Percentiles rank a stretch among this genome's conserved stretches.
phyloP scores from a whole-genome alignment of 768 basidiomycete genomes.

The Rhodotorula graminis region DNA sequence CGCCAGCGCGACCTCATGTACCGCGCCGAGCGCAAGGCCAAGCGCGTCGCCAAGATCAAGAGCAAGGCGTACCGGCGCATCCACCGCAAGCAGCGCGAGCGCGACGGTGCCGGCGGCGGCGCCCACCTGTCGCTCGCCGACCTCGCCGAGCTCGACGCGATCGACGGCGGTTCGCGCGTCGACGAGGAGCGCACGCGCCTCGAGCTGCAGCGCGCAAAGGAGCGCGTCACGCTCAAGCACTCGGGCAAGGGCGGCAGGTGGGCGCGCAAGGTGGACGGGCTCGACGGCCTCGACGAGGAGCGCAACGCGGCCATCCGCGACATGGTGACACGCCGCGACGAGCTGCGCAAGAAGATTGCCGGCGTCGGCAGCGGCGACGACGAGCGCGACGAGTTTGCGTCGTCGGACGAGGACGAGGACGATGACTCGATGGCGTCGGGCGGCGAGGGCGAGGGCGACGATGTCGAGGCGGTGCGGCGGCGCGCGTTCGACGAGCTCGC shows the following conservation, averaged over 20 bases:
- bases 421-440: conserved; percentile 48
- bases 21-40: conserved; percentile 83
- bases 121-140: conserved; percentile 45
- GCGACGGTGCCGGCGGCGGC: conserved; percentile 47
- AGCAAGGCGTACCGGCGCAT: conserved; percentile 85
- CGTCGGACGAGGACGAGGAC: conserved; percentile 43
- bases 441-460: conserved; percentile 40
- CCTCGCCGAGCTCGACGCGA: conserved; percentile 56
- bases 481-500: conserved; percentile 73
- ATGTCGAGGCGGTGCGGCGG: conserved; percentile 57
- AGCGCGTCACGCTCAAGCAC: conserved; percentile 82
- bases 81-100: conserved; percentile 58
- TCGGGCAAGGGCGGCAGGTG: conserved; percentile 67
- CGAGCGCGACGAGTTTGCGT: conserved; percentile 47
- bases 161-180: conserved; percentile 53
- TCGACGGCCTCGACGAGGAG: conserved; percentile 56
- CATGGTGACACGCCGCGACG: conserved; percentile 78
- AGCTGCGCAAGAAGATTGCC: conserved; percentile 66
- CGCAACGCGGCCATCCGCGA: conserved; percentile 67
- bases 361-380: conserved; percentile 53
- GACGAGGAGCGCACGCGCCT: conserved; percentile 59
- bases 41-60: conserved; percentile 89
- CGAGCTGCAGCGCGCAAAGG: conserved; percentile 75
- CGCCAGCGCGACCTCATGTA: conserved; percentile 90
- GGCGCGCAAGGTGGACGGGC: conserved; percentile 45